Base-by-base conservation (phyloP, 2,329 filamentous ascomycete genomes). In the Fusarium pininemorale region DNA sequence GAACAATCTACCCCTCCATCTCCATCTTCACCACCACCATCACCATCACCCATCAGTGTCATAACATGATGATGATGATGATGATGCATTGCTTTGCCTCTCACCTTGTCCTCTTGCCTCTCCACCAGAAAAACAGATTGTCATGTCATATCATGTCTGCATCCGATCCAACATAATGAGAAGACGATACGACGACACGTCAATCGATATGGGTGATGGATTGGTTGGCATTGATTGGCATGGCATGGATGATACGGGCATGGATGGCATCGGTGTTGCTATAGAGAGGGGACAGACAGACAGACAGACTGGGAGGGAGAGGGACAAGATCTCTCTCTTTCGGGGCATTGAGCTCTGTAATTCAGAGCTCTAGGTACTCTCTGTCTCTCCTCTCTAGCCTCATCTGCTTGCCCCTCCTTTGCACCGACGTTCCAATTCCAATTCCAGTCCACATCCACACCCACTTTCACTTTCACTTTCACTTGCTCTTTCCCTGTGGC, bases 151-250 rank as follows among this genome's bases (percentile, higher is more conserved):
- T 53, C 48, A 68, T 47, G 18, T 51, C 51, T 39, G 44, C 37
- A 44, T 64, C 48, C 60, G 42, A 60, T 42, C 42, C 60, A 48
- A 63, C 53, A 54, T n/a, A 22, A 44, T 58, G 48, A 67, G 38
- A 53, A 41, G 54, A 59, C 69, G 51, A 71, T 70, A 54, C 60
- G 44, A 70, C 55, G 41, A 73, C 60, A 73, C 60, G 70, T 73
- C 70, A 66, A 73, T 69, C 48, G 66, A 42, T 44, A 58, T 24
- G 32, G 51, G 35, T 39, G 24, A 39, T 54, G 51, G 35, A 54
- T 54, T 54, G 51, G 32, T 39, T 54, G 35, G 24, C 53, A 66
- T 56, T 44, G 54, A 66, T 56, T 54, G 54, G 28, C 30, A 54
- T 54, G 54, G 28, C 30, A 54, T 35, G 63, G 63, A 55, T 24